Evolutionary conservation across 176 grass and related monocot genomes (phyloP).

Genomic region (Lolium multiflorum): DNA sequence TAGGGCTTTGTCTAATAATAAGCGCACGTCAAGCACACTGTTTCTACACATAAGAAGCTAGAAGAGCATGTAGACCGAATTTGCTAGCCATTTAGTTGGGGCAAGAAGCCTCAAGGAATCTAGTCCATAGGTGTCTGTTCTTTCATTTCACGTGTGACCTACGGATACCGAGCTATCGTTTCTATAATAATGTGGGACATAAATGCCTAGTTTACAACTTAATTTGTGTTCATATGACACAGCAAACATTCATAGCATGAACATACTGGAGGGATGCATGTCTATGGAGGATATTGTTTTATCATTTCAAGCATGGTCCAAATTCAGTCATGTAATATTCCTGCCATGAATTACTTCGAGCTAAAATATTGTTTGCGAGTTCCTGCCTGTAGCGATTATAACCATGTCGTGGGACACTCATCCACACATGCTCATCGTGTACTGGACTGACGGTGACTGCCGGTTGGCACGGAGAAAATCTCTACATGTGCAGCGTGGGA

Average conservation of each 20-base stretch:
- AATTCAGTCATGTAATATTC: not conserved
- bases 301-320: not conserved
- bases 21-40: not conserved
- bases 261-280: not conserved
- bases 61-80: conserved; percentile 5
- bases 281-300: not conserved
- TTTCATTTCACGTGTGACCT: not conserved
- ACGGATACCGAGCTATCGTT: conserved; percentile 18
- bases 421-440: not conserved
- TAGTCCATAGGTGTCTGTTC: not conserved
- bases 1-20: conserved; percentile 15
- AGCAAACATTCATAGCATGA: not conserved
- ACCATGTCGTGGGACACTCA: not conserved
- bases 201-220: not conserved
- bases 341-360: not conserved
- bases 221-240: not conserved
- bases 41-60: conserved; percentile 10
- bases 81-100: not conserved
- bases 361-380: not conserved
- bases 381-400: not conserved
- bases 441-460: conserved; percentile 3
- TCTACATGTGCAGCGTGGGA: conserved; percentile 26
- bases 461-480: conserved; percentile 1
- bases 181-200: conserved; percentile 26
- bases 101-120: conserved; percentile 20